Conservation (phyloP, 805 yeast genomes). For the Candida hungchunana region DNA sequence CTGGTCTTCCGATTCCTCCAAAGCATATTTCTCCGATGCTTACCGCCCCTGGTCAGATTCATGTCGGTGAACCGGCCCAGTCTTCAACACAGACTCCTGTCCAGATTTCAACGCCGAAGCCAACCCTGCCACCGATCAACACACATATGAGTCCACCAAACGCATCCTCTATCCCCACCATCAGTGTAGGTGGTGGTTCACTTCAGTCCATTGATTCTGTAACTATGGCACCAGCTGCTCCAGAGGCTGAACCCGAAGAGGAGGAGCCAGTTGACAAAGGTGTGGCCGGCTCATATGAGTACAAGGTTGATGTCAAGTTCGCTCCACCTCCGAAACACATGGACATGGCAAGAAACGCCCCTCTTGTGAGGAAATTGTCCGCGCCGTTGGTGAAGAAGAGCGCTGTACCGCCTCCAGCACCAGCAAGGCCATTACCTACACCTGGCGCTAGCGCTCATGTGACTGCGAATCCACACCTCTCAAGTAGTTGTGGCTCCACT, state of each 20-base stretch:
- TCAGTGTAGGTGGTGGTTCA: slow-evolving; percentile 2
- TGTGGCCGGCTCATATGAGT: slow-evolving; percentile 32
- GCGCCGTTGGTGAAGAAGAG: slow-evolving; percentile 3
- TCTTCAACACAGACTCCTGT: too few relatives aligned
- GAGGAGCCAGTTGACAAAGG: slow-evolving; percentile 20
- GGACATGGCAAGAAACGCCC: slow-evolving; percentile 2
- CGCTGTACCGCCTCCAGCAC: slow-evolving; percentile 6
- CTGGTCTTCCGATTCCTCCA: slow-evolving; percentile 20
- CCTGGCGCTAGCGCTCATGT: slow-evolving; percentile 1
- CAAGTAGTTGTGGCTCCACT: not conserved
- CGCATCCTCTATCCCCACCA: too few relatives aligned
- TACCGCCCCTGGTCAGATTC: not conserved
- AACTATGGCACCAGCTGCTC: not conserved
- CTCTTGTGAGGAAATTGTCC: not conserved
- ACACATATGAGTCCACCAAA: too few relatives aligned
- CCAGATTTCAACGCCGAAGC: too few relatives aligned
- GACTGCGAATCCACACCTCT: too few relatives aligned
- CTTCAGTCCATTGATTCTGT: not conserved
- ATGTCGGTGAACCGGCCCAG: too few relatives aligned
- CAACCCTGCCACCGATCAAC: too few relatives aligned
- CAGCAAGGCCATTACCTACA: not conserved
- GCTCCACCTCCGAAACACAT: slow-evolving; percentile 34
- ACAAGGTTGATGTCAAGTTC: slow-evolving; percentile 29
- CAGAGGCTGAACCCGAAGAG: slow-evolving; percentile 2
- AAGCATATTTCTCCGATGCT: slow-evolving; percentile 1